phyloP scores from a whole-genome alignment of 2,329 filamentous ascomycete species.

The Seiridium unicorne region DNA sequence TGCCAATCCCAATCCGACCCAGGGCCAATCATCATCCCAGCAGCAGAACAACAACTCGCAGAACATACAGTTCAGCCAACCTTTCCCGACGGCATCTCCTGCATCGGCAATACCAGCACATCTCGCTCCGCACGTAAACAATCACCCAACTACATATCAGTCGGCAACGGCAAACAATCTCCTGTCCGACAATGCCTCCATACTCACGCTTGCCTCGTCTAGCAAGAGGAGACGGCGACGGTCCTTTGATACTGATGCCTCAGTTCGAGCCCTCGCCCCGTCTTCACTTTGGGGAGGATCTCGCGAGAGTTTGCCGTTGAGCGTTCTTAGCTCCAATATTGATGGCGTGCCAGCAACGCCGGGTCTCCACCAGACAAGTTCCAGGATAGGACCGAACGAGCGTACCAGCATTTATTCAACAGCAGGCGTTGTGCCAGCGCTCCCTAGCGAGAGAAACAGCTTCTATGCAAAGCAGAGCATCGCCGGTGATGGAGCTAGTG shows the following conservation, averaged over 20 bases:
- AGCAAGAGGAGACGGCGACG: constrained; percentile 75
- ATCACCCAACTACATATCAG: constrained; percentile 69
- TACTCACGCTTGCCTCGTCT: constrained; percentile 79
- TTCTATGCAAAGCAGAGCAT: constrained; percentile 66
- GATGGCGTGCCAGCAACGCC: constrained; percentile 49
- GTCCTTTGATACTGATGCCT: constrained; percentile 83
- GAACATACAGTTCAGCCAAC: constrained; percentile 63
- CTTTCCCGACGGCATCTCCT: constrained; percentile 62
- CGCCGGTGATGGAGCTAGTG: constrained; percentile 68
- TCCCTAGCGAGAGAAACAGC: constrained; percentile 77
- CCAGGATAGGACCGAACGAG: constrained; percentile 47
- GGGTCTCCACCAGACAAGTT: constrained; percentile 51
- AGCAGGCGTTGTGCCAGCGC: constrained; percentile 63
- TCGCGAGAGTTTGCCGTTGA: constrained; percentile 75
- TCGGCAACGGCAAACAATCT: constrained; percentile 81
- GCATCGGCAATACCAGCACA: constrained; percentile 73
- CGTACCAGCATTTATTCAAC: constrained; percentile 81
- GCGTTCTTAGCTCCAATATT: constrained; percentile 71
- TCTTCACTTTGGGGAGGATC: constrained; percentile 81
- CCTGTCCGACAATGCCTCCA: constrained; percentile 81
- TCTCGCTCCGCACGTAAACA: constrained; percentile 49
- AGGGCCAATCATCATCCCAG: constrained; percentile 40
- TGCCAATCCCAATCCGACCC: constrained; percentile 31
- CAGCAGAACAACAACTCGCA: constrained; percentile 34
- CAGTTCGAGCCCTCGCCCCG: constrained; percentile 78